phyloP scores from a whole-genome alignment of 345 rosid species.

The Salix purpurea region DNA sequence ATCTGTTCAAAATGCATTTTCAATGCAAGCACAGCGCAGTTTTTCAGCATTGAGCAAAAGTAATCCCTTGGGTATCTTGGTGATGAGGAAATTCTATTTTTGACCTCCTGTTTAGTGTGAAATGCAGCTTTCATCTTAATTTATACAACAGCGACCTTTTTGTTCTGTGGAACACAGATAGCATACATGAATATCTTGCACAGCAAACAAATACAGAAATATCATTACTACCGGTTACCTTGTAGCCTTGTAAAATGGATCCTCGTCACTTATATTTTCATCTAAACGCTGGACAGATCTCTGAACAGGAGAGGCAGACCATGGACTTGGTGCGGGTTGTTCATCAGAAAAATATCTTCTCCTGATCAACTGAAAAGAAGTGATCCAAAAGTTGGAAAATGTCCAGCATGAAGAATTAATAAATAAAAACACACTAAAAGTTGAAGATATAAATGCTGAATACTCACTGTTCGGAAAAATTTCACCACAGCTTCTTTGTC shows the following conservation, averaged over 20 bases:
- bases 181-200: not conserved
- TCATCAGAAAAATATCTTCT: constrained; percentile 93
- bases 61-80: not conserved
- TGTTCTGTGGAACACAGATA: not conserved
- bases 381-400: constrained; percentile 5
- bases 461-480: constrained; percentile 74
- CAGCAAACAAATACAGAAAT: not conserved
- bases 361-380: constrained; percentile 69
- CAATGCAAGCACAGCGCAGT: not conserved
- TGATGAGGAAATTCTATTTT: not conserved
- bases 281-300: constrained; percentile 66
- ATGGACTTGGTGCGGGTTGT: constrained; percentile 58
- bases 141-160: not conserved
- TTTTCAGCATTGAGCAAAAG: not conserved
- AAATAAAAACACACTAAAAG: not conserved
- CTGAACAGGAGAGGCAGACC: constrained; percentile 64
- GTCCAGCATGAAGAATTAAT: not conserved
- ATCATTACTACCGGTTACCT: constrained; percentile 39
- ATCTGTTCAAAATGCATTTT: not conserved
- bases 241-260: constrained; percentile 49
- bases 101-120: not conserved
- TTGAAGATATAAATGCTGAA: not conserved
- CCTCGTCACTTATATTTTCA: constrained; percentile 65
- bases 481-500: constrained; percentile 90
- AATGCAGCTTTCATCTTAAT: not conserved